Evolutionary conservation across 106 monocot species (phyloP).

Genomic region (Apostasia shenzhenica): DNA sequence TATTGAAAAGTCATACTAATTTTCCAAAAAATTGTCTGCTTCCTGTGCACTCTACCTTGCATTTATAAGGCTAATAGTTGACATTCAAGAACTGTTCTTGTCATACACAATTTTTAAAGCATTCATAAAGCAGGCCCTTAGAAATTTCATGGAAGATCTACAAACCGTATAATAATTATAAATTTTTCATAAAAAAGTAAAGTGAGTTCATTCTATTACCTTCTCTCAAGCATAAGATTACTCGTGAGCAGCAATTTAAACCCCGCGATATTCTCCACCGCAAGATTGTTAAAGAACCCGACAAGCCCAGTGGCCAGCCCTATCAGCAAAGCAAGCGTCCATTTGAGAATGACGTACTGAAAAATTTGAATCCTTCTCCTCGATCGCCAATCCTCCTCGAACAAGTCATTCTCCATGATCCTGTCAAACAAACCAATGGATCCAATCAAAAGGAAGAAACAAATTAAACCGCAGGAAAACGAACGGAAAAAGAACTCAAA

Average conservation of each 20-base stretch:
- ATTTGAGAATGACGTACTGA: conserved; percentile 65
- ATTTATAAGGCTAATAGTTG: no score
- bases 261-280: conserved; percentile 79
- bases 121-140: no score
- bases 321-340: conserved; percentile 71
- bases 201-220: conserved; percentile 17
- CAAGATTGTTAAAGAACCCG: conserved; percentile 83
- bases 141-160: no score
- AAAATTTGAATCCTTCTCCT: conserved; percentile 64
- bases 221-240: conserved; percentile 52
- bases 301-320: conserved; percentile 54
- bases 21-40: no score
- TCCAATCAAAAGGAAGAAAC: background rate
- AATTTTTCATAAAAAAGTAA: background rate
- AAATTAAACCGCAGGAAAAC: conserved; percentile 1
- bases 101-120: no score
- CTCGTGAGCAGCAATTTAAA: conserved; percentile 60
- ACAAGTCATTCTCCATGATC: conserved; percentile 73
- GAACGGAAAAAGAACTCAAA: background rate
- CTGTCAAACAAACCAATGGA: conserved; percentile 16
- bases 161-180: no score
- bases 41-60: no score
- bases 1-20: no score
- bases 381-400: conserved; percentile 74
- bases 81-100: no score